Conservation (phyloP, 176 grass and related monocot genomes). For the Secale cereale region DNA sequence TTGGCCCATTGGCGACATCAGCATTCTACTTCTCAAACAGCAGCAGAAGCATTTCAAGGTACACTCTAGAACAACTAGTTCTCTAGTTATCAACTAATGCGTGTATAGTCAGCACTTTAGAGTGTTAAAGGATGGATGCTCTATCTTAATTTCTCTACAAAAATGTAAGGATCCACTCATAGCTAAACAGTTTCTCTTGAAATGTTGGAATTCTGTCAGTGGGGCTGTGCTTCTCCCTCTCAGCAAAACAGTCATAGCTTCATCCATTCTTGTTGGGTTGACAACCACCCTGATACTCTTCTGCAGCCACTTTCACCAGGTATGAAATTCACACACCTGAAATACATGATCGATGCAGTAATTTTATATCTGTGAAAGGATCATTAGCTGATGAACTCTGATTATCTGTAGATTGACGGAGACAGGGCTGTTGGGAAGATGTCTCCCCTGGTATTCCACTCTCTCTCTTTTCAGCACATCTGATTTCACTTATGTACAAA, state of each 20-base stretch:
- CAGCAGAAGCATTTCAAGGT: conserved; percentile 42
- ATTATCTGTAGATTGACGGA: conserved; percentile 67
- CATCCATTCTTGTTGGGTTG: conserved; percentile 84
- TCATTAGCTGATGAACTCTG: background rate
- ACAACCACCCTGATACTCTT: conserved; percentile 97
- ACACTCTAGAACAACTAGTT: background rate
- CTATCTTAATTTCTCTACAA: background rate
- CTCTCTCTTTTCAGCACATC: background rate
- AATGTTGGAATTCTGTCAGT: conserved; percentile 44
- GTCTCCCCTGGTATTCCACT: conserved; percentile 72
- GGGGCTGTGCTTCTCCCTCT: conserved; percentile 50
- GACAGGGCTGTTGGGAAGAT: conserved; percentile 83
- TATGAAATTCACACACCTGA: background rate
- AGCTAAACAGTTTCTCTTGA: background rate
- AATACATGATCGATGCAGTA: background rate
- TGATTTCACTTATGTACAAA: background rate
- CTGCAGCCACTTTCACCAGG: conserved; percentile 99
- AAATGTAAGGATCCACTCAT: background rate
- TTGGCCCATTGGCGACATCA: conserved; percentile 88
- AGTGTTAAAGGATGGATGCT: background rate
- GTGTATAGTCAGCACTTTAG: background rate
- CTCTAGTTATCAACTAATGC: background rate
- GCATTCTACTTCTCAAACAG: conserved; percentile 84
- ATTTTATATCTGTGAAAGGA: background rate
- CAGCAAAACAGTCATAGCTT: conserved; percentile 53